phyloP scores from a whole-genome alignment of 2,329 filamentous ascomycete species.

The Colletotrichum cuscutae region DNA sequence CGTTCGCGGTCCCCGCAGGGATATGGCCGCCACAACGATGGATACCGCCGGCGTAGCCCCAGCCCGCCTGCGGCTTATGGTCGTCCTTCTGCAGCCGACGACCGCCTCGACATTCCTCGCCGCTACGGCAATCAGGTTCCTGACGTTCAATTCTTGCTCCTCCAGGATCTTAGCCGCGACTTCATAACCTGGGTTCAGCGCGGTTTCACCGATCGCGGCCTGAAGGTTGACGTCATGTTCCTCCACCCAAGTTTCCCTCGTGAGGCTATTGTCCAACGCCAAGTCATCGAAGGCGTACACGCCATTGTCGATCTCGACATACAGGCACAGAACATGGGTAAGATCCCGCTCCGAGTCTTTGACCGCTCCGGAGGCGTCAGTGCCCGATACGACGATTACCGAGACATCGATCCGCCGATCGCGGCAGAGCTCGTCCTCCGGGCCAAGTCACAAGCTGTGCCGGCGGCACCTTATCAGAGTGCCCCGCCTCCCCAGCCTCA shows the following conservation, averaged over 20 bases:
- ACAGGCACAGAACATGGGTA: constrained; percentile 74
- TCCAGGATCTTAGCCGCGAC: constrained; percentile 80
- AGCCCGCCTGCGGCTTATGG: constrained; percentile 64
- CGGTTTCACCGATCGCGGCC: constrained; percentile 75
- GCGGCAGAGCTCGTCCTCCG: constrained; percentile 84
- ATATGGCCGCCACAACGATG: constrained; percentile 55
- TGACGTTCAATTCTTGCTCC: constrained; percentile 87
- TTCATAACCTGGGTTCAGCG: constrained; percentile 87
- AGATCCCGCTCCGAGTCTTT: constrained; percentile 86
- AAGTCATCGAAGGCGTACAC: constrained; percentile 88
- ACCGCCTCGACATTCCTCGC: constrained; percentile 77
- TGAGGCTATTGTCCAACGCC: constrained; percentile 80
- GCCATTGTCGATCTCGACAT: constrained; percentile 83
- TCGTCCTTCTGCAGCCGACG: constrained; percentile 60
- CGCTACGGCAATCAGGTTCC: constrained; percentile 81
- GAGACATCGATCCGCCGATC: constrained; percentile 80
- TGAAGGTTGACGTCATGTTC: constrained; percentile 83
- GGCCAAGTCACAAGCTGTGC: constrained; percentile 62
- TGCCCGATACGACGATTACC: constrained; percentile 88
- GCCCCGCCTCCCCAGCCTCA: constrained; percentile 22
- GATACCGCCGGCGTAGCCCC: constrained; percentile 75
- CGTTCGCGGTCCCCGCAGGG: constrained; percentile 76
- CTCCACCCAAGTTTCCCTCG: constrained; percentile 77
- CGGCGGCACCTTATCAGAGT: constrained; percentile 38
- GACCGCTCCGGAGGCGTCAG: constrained; percentile 79